Evolutionary conservation across 805 yeast genomes (phyloP), one percentile per base, ranked within the genome.

Genomic region (Kazachstania psychrophila): DNA sequence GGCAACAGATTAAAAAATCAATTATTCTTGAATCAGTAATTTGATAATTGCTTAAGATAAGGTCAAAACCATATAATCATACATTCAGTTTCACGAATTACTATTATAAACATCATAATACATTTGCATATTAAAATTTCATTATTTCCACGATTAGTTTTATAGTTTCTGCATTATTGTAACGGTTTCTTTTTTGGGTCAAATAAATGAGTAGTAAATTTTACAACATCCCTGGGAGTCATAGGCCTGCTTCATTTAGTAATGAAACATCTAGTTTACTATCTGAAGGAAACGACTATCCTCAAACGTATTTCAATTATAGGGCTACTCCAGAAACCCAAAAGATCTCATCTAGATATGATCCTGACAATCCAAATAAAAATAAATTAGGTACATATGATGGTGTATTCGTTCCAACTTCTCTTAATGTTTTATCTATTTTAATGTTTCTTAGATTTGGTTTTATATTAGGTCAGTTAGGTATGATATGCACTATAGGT

Each of bases 401-500:
- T 40, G 97, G 96, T 12, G 96, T 88, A 2, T 88, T 94, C 52
- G 70, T 92, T 12, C 98, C 99, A 9, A 92, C 97, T 0, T 75
- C 95, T 0, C 66, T 92, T 28, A 92, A 92, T 60, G 96, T 92
- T 30, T 67, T 92, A 22, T 87, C 96, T 3, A 92, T 92, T 51
- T 70, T 92, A 57, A 87, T 92, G 95, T 92, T 89, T 56, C 67
- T 92, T 47, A 73, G 99, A 45, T 92, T 92, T 57, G 98, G 98
- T 5, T 92, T 88, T 62, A 80, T 92, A 24, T 69, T 92, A 23
- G 98, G 98, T 8, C 96, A 92, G 54, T 77, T 89, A 70, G 99
- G 98, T 1, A 68, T 89, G 5, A 37, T 81, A 13, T 96, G 96
- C 4, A 69, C 94, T 3, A 48, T 87, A 17, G 60, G 74, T 1